These are phyloP conservation scores for Penicillium odoratum DNA, from an alignment of 495 filamentous ascomycete species.

Conservation along the genomic window DNA sequence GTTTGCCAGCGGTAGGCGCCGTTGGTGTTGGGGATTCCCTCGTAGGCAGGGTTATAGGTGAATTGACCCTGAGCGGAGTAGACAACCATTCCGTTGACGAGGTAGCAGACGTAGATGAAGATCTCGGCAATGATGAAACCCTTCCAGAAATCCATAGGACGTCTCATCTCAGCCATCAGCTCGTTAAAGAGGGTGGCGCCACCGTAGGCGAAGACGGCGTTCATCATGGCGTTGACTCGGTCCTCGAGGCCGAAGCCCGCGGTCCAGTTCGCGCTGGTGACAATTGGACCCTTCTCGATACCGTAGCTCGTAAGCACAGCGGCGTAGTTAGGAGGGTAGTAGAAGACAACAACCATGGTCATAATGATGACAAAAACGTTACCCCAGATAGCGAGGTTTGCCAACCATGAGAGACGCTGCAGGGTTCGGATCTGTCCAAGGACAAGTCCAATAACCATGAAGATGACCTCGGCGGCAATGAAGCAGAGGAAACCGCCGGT, in stretches of 20 bases:
- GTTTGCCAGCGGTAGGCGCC: constrained; percentile 50
- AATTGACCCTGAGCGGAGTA: constrained; percentile 60
- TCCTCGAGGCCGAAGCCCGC: constrained; percentile 27
- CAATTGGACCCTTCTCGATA: constrained; percentile 24
- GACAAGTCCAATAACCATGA: constrained; percentile 34
- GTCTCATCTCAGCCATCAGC: constrained; percentile 65
- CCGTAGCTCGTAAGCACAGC: constrained; percentile 22
- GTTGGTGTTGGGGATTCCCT: constrained; percentile 30
- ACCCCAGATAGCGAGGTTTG: constrained; percentile 56
- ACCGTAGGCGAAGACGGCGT: constrained; percentile 60
- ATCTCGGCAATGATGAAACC: constrained; percentile 52
- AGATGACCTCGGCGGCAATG: constrained; percentile 34
- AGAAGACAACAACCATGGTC: constrained; percentile 51
- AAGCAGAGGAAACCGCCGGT: constrained; percentile 28
- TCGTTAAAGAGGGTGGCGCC: constrained; percentile 62
- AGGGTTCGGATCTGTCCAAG: constrained; percentile 50
- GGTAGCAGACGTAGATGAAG: constrained; percentile 53
- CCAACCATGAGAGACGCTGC: constrained; percentile 53
- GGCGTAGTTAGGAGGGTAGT: constrained; percentile 49
- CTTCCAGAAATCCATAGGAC: constrained; percentile 63
- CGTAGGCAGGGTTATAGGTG: constrained; percentile 48
- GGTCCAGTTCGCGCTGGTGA: constrained; percentile 27
- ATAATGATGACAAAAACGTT: constrained; percentile 52
- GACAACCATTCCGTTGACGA: constrained; percentile 57
- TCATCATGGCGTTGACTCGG: constrained; percentile 56